Conservation (phyloP, 768 basidiomycete genomes). For the Boletellus sp. region DNA sequence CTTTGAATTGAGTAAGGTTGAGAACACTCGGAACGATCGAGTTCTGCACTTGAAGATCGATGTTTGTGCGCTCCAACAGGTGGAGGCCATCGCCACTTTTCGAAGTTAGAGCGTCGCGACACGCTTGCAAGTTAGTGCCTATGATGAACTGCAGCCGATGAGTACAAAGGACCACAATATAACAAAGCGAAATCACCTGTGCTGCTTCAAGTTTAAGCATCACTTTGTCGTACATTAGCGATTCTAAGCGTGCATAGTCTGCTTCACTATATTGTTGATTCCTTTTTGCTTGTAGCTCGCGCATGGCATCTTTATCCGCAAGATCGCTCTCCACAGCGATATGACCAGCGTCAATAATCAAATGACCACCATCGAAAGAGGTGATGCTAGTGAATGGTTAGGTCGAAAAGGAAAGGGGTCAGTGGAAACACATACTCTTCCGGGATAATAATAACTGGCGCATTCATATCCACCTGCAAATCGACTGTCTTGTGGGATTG, state of each 20-base stretch:
- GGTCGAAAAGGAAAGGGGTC: slow-evolving; percentile 14
- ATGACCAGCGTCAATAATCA: slow-evolving; percentile 94
- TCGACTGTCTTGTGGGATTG: slow-evolving; percentile 95
- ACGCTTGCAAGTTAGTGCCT: slow-evolving; percentile 77
- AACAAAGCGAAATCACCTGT: slow-evolving; percentile 54
- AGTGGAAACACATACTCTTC: slow-evolving; percentile 60
- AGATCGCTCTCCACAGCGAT: slow-evolving; percentile 90
- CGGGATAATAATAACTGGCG: slow-evolving; percentile 94
- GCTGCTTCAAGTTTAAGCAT: slow-evolving; percentile 79
- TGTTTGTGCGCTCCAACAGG: slow-evolving; percentile 86
- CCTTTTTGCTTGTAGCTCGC: slow-evolving; percentile 76
- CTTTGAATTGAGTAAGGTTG: slow-evolving; percentile 83
- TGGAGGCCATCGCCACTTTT: slow-evolving; percentile 63
- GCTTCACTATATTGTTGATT: slow-evolving; percentile 81
- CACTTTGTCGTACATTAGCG: slow-evolving; percentile 93
- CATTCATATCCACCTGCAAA: slow-evolving; percentile 94
- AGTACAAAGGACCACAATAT: slow-evolving; percentile 3
- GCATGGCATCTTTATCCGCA: slow-evolving; percentile 76
- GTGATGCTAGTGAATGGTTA: slow-evolving; percentile 56
- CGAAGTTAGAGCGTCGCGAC: slow-evolving; percentile 71
- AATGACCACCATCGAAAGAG: slow-evolving; percentile 71
- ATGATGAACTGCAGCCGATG: slow-evolving; percentile 68
- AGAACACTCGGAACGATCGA: slow-evolving; percentile 86
- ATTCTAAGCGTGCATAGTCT: slow-evolving; percentile 82
- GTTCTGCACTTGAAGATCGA: slow-evolving; percentile 85